These are phyloP conservation scores for Skeletonema potamos DNA, from an alignment of 108 stramenopile genomes.

Conservation along the genomic window DNA sequence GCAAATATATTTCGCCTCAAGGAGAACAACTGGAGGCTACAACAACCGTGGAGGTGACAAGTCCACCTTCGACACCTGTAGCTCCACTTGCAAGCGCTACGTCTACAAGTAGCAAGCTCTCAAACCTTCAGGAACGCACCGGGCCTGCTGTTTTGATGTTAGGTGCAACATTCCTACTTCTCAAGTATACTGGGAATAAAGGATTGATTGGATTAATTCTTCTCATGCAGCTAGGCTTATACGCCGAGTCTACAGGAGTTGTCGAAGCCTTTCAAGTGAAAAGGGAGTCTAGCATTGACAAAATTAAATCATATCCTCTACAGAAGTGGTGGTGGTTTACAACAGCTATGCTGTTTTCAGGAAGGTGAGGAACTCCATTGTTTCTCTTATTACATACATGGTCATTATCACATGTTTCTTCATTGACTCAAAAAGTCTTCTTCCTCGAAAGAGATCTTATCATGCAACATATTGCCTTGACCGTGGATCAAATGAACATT, in stretches of 20 bases:
- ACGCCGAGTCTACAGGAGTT: constrained; percentile 45
- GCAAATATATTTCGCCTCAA: constrained; percentile 28
- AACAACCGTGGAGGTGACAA: neutral
- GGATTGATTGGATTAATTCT: constrained; percentile 57
- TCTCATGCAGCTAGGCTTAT: constrained; percentile 58
- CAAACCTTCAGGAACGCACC: constrained; percentile 52
- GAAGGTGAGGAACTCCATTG: constrained; percentile 8
- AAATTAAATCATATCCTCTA: constrained; percentile 22
- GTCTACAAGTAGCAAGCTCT: constrained; percentile 25
- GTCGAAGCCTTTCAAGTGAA: constrained; percentile 37
- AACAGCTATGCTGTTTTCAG: constrained; percentile 43
- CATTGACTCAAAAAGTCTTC: neutral
- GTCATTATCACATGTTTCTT: neutral
- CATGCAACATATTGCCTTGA: constrained; percentile 18
- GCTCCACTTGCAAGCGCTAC: constrained; percentile 20
- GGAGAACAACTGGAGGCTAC: constrained; percentile 23
- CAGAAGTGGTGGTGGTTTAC: constrained; percentile 78
- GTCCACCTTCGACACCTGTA: neutral
- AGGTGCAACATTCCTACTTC: constrained; percentile 29
- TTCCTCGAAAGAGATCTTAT: constrained; percentile 20
- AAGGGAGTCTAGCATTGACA: constrained; percentile 4
- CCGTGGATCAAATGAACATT: constrained; percentile 37
- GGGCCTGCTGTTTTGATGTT: constrained; percentile 62
- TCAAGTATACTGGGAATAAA: constrained; percentile 37
- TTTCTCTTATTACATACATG: neutral